A percentile compares a stretch with the other conserved stretches of the same genome.
Evolutionary conservation across 306 rosid species (phyloP).

Genomic region (Ammopiptanthus mongolicus): DNA sequence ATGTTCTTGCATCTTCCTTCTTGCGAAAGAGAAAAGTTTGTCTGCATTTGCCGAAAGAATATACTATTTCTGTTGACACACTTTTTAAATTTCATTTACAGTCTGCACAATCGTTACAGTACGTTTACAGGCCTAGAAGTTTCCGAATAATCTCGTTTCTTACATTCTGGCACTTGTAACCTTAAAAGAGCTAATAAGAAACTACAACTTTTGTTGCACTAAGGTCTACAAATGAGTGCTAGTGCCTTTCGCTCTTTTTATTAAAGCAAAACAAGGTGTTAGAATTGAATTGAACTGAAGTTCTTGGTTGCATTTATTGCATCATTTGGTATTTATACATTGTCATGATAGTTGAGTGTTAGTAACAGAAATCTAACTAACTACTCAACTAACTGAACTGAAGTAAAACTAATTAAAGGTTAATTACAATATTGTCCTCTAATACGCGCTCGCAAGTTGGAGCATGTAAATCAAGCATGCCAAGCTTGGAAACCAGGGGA

Average conservation of each 20-base stretch:
- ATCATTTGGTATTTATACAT: too few species aligned
- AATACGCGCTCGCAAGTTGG: too few species aligned
- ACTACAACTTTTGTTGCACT: not conserved
- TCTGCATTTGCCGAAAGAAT: not conserved
- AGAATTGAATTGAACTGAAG: too few species aligned
- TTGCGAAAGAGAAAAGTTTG: not conserved
- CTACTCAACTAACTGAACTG: too few species aligned
- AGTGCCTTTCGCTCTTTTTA: conserved; percentile 13
- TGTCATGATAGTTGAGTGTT: too few species aligned
- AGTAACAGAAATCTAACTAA: too few species aligned
- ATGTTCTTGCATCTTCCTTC: not conserved
- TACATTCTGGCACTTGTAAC: not conserved
- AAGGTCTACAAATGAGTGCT: not conserved
- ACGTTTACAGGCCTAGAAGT: not conserved
- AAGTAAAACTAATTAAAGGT: too few species aligned
- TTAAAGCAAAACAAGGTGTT: not conserved
- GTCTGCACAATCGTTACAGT: not conserved
- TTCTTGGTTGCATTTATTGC: too few species aligned
- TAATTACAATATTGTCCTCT: too few species aligned
- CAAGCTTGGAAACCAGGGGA: too few species aligned
- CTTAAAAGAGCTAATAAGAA: conserved; percentile 7
- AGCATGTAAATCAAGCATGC: too few species aligned
- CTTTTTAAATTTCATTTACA: not conserved
- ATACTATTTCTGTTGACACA: not conserved
- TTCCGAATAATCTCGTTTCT: not conserved